phyloP scores from a whole-genome alignment of 2,329 filamentous ascomycete species.

The Penicillium griseofulvum region DNA sequence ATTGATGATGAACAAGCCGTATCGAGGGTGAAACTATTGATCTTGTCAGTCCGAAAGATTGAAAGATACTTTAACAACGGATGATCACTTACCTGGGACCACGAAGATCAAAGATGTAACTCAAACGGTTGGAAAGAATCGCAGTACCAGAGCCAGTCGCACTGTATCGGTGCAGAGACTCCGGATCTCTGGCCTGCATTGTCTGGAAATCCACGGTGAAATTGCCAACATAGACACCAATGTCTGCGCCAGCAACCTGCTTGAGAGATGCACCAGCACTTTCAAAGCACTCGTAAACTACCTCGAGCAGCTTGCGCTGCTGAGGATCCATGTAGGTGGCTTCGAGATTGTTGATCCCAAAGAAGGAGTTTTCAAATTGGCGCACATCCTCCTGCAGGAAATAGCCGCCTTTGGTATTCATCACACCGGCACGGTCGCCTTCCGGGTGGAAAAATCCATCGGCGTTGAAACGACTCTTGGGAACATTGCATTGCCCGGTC shows the following conservation, averaged over 20 bases:
- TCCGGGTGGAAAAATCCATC: background rate
- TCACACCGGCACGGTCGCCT: background rate
- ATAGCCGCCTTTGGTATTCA: background rate
- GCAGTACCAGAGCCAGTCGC: background rate
- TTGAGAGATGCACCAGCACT: slow-evolving; percentile 9
- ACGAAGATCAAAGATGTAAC: background rate
- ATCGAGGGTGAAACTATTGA: slow-evolving; percentile 25
- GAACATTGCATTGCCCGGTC: background rate
- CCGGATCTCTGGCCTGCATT: background rate
- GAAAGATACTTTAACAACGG: background rate
- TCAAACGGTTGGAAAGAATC: background rate
- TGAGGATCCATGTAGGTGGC: slow-evolving; percentile 22
- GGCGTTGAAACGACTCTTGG: background rate
- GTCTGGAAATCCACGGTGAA: background rate
- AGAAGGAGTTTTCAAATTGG: background rate
- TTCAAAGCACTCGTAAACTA: slow-evolving; percentile 24
- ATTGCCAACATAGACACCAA: slow-evolving; percentile 9
- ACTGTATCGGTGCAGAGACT: background rate
- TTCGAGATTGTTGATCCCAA: slow-evolving; percentile 6
- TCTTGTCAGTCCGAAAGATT: background rate
- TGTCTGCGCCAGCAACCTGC: slow-evolving; percentile 3
- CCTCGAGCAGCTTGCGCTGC: slow-evolving; percentile 24
- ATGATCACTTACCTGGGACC: background rate
- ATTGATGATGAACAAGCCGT: slow-evolving; percentile 42
- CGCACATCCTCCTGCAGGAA: background rate